Evolutionary conservation across 257 asterid species (phyloP), one percentile per base, ranked within the genome.

Genomic region (Solanum infundibuliforme): DNA sequence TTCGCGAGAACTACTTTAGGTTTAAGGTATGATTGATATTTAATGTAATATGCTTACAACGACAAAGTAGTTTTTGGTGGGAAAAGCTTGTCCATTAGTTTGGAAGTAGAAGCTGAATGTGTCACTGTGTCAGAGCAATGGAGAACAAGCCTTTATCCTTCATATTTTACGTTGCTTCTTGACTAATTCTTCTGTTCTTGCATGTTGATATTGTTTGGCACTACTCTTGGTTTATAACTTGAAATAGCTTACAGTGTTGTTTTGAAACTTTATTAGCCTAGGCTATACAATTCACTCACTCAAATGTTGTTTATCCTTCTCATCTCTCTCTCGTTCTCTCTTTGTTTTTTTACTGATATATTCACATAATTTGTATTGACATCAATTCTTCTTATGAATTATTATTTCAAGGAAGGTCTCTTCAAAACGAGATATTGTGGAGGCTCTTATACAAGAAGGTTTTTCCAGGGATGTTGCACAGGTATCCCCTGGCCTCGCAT

Each of bases 391-490:
- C 89, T 58, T 87, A 87, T 88, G 84, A 77, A 62, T 86, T 91
- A 84, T 91, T 91, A n/a, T 89, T 91, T 91, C 90, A 91, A 95
- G 93, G 93, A 92, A 97, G 99, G 95, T 94, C 94, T 91, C 95
- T 90, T 95, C 98, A 83, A 97, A 95, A 89, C 88, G 91, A 85
- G 99, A 92, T 84, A 92, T 97, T 84, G 89, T 93, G 89, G 95
- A 93, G 75, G 94, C 94, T 92, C 96, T 97, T 83, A 89, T 93
- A 90, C 92, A 88, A 88, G 92, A 92, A 73, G 98, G 99, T 79
- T 97, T 97, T 92, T 97, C 99, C 36, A 92, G 86, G 86, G 99
- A 97, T 91, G 99, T 95, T n/a, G 98, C 99, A 77, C 99, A 93
- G 96, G 99, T 97, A 89, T 71, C 75, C 55, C 77, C 66, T 41